Evolutionary conservation across 1,284 basidiomycete species (phyloP), one percentile per base, ranked within the genome.

Genomic region (Moniliella sp.): DNA sequence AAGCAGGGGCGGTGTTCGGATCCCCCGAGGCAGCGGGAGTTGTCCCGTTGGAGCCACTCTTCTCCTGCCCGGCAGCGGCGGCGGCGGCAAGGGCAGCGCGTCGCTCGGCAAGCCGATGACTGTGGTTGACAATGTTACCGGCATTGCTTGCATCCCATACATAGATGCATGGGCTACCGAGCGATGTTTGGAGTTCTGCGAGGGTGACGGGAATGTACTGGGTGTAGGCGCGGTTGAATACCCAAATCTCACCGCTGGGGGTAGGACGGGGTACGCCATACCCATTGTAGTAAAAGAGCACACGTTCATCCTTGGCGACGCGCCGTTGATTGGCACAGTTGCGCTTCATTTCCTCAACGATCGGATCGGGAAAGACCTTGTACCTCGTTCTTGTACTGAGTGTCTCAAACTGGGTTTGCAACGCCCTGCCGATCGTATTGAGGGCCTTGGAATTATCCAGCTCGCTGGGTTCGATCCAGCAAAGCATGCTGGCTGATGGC

Each of bases 71-170:
- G n/a, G n/a, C n/a, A n/a, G n/a, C n/a, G n/a, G n/a, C n/a, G n/a
- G n/a, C n/a, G n/a, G n/a, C n/a, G n/a, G n/a, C n/a, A n/a, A n/a
- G n/a, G n/a, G 11, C 2, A 70, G 71, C 29, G 72, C 68, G 42
- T 67, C 65, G 69, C 49, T 81, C 74, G 1, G 82, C 82, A 45
- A 84, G 79, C 39, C 71, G 71, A 56, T 78, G 78, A 62, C 91
- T 93, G 62, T 91, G 94, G 42, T 72, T 71, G 28, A 97, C 68
- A 30, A 97, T 75, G 59, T 93, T 76, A 0, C 88, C 88, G 0
- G 91, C 86, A 5, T 82, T 78, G 9, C 84, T 91, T 56, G 88
- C 93, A 57, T 97, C 88, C 88, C 88, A 97, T 33, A 97, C 82
- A 56, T 88, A 97, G 34, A 97, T 83, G 33, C 81, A 86, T 1